phyloP scores from a whole-genome alignment of 176 grass and related monocot genomes.

The Triticum turgidum region DNA sequence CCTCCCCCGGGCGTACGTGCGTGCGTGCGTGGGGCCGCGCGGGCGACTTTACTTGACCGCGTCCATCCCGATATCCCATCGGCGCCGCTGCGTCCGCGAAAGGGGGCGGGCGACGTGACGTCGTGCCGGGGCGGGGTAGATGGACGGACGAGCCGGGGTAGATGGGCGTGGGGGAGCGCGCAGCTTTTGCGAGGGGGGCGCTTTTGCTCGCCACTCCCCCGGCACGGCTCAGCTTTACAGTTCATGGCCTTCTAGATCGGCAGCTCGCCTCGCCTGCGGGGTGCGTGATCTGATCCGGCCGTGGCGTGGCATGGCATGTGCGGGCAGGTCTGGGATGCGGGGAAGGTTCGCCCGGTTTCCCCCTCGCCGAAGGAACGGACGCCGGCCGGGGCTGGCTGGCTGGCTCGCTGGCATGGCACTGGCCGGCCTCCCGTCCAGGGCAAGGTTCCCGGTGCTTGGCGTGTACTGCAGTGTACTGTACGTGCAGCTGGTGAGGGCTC shows the following conservation, averaged over 20 bases:
- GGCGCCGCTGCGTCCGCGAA: conserved; percentile 22
- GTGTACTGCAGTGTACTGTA: neutral
- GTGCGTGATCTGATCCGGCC: conserved; percentile 6
- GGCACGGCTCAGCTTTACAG: conserved; percentile 39
- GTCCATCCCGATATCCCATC: neutral
- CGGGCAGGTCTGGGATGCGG: conserved; percentile 2
- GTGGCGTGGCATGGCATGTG: conserved; percentile 38
- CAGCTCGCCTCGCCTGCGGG: neutral
- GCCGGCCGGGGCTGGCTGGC: neutral
- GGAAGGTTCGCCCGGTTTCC: conserved; percentile 34
- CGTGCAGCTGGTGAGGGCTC: neutral
- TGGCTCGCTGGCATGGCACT: neutral
- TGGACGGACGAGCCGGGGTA: neutral
- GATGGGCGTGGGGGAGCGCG: neutral
- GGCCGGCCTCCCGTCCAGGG: neutral
- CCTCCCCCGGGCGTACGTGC: neutral
- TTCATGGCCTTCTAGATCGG: neutral
- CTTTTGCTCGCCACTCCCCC: neutral
- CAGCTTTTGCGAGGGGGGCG: neutral
- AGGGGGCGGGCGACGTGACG: neutral
- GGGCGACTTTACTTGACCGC: conserved; percentile 26
- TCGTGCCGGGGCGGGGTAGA: neutral
- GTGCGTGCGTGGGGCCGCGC: neutral
- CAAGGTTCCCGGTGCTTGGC: neutral
- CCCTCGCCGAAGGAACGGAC: conserved; percentile 15